A percentile compares a stretch with the other conserved stretches of the same genome.
These are phyloP conservation scores for Linderina pennispora DNA, from an alignment of 192 early-diverging fungal genomes.

Conservation along the genomic window DNA sequence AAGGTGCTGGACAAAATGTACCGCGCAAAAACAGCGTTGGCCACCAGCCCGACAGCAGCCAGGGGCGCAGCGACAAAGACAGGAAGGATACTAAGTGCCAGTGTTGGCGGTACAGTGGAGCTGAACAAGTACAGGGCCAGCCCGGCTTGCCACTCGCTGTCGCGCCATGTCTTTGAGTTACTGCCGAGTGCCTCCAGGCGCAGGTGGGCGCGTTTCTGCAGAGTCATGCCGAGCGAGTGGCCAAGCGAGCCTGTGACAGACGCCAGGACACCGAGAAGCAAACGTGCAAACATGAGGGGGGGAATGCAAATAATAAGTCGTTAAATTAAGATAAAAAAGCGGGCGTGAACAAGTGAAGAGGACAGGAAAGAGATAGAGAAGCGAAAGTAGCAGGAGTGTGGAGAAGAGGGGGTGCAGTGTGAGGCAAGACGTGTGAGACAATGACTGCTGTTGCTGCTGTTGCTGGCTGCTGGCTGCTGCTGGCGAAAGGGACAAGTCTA, in stretches of 20 bases:
- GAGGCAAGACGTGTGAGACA: too few species aligned
- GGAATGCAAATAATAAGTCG: neutral
- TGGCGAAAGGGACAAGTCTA: too few species aligned
- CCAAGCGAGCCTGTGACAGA: slow-evolving; percentile 61
- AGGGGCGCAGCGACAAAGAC: slow-evolving; percentile 73
- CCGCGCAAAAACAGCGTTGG: slow-evolving; percentile 70
- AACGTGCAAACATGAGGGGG: slow-evolving; percentile 19
- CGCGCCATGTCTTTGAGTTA: slow-evolving; percentile 18
- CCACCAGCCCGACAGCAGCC: slow-evolving; percentile 65
- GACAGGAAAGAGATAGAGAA: too few species aligned
- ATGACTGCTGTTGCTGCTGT: too few species aligned
- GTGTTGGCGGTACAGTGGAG: slow-evolving; percentile 62
- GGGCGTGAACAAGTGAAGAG: too few species aligned
- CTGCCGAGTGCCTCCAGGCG: slow-evolving; percentile 11
- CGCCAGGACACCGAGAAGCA: slow-evolving; percentile 52
- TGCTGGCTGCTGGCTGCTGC: too few species aligned
- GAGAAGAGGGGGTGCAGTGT: too few species aligned
- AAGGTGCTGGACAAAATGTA: slow-evolving; percentile 59
- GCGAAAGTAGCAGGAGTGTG: too few species aligned
- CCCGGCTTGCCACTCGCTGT: slow-evolving; percentile 61
- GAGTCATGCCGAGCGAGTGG: slow-evolving; percentile 67
- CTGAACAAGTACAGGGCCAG: slow-evolving; percentile 61
- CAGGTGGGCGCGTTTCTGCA: slow-evolving; percentile 70
- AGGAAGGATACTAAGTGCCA: slow-evolving; percentile 70
- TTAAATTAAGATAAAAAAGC: too few species aligned